These are phyloP conservation scores for Puccinia novopanici DNA, from an alignment of 1,284 basidiomycete species.

Conservation along the genomic window DNA sequence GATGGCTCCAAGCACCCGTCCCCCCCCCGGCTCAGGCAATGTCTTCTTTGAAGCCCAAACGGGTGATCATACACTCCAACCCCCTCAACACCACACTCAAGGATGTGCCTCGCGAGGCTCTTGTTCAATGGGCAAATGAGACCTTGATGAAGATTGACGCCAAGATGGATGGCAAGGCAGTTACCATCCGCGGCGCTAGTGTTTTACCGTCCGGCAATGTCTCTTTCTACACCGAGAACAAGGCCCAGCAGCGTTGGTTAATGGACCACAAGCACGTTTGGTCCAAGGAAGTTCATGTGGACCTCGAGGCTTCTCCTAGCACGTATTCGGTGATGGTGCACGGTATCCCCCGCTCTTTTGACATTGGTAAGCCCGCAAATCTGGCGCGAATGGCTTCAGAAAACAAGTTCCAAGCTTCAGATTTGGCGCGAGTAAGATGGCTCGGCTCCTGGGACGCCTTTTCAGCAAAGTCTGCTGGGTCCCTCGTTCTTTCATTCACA, in stretches of 20 bases:
- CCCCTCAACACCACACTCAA: too few relatives aligned
- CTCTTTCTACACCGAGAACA: neutral
- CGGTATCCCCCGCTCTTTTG: neutral
- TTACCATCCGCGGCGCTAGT: neutral
- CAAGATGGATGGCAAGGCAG: neutral
- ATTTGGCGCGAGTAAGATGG: neutral
- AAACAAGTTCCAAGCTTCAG: neutral
- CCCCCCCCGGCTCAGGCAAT: too few relatives aligned
- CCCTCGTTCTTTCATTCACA: too few relatives aligned
- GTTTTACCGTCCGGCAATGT: neutral
- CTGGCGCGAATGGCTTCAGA: neutral
- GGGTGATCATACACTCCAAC: too few relatives aligned
- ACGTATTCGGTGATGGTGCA: too few relatives aligned
- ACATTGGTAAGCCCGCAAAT: neutral
- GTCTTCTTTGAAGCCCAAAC: too few relatives aligned
- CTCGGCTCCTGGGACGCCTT: neutral
- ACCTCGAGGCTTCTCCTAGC: neutral
- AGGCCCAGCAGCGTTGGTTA: neutral
- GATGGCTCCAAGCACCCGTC: too few relatives aligned
- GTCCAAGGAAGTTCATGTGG: too few relatives aligned
- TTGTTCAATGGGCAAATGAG: too few relatives aligned
- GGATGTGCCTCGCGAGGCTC: too few relatives aligned
- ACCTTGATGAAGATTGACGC: too few relatives aligned
- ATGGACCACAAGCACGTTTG: too few relatives aligned
- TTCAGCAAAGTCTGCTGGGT: neutral